A percentile compares a stretch with the other conserved stretches of the same genome.
Evolutionary conservation across 2,329 filamentous ascomycete species (phyloP).

Genomic region (Arthrobotrys musiformis): DNA sequence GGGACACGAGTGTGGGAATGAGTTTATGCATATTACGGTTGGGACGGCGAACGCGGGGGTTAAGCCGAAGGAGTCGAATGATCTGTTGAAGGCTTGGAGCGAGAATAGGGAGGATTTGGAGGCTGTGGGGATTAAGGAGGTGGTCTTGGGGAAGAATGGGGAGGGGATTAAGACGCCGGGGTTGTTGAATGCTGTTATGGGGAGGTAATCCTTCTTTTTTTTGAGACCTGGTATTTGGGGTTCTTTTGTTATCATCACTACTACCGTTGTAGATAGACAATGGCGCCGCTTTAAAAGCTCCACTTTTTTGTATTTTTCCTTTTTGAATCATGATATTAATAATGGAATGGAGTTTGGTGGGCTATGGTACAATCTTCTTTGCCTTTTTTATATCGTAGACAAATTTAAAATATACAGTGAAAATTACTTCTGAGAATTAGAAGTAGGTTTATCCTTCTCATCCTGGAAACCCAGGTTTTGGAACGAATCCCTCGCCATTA

Average conservation of each 20-base stretch:
- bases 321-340: background rate
- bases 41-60: conserved; percentile 79
- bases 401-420: conserved; percentile 1
- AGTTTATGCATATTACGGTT: conserved; percentile 85
- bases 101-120: conserved; percentile 21
- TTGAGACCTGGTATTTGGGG: background rate
- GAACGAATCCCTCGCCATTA: conserved; percentile 96
- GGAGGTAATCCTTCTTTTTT: conserved; percentile 11
- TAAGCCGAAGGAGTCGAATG: conserved; percentile 95
- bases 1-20: conserved; percentile 78
- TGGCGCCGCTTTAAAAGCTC: background rate
- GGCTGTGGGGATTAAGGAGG: conserved; percentile 37
- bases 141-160: conserved; percentile 43
- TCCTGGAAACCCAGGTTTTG: conserved; percentile 86
- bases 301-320: background rate
- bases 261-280: conserved; percentile 20
- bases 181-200: conserved; percentile 28
- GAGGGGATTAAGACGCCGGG: conserved; percentile 29
- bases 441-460: conserved; percentile 57
- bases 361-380: background rate
- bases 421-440: background rate
- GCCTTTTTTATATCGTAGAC: background rate
- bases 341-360: conserved; percentile 19
- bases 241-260: background rate
- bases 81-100: conserved; percentile 77